A percentile compares a stretch with the other conserved stretches of the same genome.
Conservation (phyloP, 176 grass and related monocot genomes). For the Oryza nivara region DNA sequence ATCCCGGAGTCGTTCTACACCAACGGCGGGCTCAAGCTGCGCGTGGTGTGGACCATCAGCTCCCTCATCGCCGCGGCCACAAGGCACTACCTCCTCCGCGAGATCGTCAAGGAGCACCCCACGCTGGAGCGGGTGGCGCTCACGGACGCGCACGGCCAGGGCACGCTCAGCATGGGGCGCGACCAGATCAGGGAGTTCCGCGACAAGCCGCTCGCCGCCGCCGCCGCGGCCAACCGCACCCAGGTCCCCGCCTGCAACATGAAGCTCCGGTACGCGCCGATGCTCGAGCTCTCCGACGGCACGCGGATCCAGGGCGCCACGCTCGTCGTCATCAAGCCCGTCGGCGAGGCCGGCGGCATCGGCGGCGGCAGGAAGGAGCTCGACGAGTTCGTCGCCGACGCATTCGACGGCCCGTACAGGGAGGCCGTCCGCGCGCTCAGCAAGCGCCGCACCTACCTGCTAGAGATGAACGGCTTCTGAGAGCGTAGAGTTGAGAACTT, state of each 20-base stretch:
- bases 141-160: conserved; percentile 72
- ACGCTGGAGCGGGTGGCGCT: conserved; percentile 67
- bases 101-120: conserved; percentile 80
- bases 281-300: conserved; percentile 68
- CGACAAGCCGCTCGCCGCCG: conserved; percentile 63
- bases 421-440: conserved; percentile 61
- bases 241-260: conserved; percentile 85
- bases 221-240: conserved; percentile 59
- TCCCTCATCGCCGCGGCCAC: conserved; percentile 78
- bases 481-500: neutral
- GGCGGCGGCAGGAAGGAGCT: conserved; percentile 58
- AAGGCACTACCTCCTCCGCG: conserved; percentile 80
- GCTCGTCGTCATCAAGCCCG: conserved; percentile 75
- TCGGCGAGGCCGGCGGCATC: conserved; percentile 51
- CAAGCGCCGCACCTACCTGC: conserved; percentile 76
- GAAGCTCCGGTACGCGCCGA: conserved; percentile 78
- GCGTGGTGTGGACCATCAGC: conserved; percentile 82
- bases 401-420: conserved; percentile 66
- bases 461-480: conserved; percentile 92
- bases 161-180: conserved; percentile 60
- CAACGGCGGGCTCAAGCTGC: conserved; percentile 75
- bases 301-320: conserved; percentile 76
- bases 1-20: conserved; percentile 85
- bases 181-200: conserved; percentile 73
- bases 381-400: conserved; percentile 56